Conservation (phyloP, 495 filamentous ascomycete species). For the Penicillium coprophilum region DNA sequence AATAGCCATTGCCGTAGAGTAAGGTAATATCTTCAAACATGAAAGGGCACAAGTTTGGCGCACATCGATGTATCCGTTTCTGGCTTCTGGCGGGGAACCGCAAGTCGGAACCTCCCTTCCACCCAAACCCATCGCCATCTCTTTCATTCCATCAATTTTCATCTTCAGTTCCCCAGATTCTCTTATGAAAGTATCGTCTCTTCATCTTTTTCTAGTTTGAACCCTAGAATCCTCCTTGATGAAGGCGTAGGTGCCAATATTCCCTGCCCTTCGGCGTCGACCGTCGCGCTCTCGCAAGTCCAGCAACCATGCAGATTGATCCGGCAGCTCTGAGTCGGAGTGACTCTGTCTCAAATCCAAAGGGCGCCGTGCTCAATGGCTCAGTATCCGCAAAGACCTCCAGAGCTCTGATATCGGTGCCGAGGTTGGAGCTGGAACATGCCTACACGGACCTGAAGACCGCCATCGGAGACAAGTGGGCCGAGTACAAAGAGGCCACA, state of each 20-base stretch:
- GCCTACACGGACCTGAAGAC: slow-evolving; percentile 83
- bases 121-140: slow-evolving; percentile 28
- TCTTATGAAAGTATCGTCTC: slow-evolving; percentile 15
- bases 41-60: slow-evolving; percentile 9
- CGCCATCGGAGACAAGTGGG: slow-evolving; percentile 82
- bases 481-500: slow-evolving; percentile 79
- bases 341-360: slow-evolving; percentile 60
- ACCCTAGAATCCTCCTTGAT: slow-evolving; percentile 32
- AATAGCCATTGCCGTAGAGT: neutral
- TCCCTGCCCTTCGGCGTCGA: slow-evolving; percentile 44
- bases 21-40: neutral
- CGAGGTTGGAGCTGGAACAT: slow-evolving; percentile 88
- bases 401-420: slow-evolving; percentile 64
- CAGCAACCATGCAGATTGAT: slow-evolving; percentile 75
- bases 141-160: slow-evolving; percentile 23
- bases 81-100: slow-evolving; percentile 31
- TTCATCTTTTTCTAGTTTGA: slow-evolving; percentile 3
- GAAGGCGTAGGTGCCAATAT: slow-evolving; percentile 42
- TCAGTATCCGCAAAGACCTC: slow-evolving; percentile 54
- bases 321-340: slow-evolving; percentile 77
- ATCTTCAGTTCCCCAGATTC: slow-evolving; percentile 31
- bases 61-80: slow-evolving; percentile 26
- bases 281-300: slow-evolving; percentile 43
- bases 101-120: slow-evolving; percentile 27
- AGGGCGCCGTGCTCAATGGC: slow-evolving; percentile 58